Percentiles rank a stretch among this genome's conserved stretches.
Conservation (phyloP, 2,329 filamentous ascomycete species). For the Cryphonectria nitschkei region DNA sequence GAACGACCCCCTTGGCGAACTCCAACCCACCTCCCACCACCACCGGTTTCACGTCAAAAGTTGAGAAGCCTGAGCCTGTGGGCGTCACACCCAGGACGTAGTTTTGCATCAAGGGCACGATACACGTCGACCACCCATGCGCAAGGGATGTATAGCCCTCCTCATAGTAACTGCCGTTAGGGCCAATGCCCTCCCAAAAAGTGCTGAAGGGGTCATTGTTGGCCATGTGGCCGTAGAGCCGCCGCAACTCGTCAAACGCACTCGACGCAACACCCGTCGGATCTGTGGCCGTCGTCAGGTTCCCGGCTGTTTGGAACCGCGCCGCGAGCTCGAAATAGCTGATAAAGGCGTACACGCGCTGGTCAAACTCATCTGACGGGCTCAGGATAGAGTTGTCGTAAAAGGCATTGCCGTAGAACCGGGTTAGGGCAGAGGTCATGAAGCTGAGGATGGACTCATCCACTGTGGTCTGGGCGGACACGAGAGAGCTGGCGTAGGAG, state of each 20-base stretch:
- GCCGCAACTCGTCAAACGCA: conserved; percentile 49
- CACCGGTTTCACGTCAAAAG: conserved; percentile 46
- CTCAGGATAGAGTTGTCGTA: conserved; percentile 50
- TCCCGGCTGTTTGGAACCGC: conserved; percentile 42
- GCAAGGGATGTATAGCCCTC: conserved; percentile 51
- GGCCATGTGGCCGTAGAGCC: conserved; percentile 56
- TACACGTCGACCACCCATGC: conserved; percentile 56
- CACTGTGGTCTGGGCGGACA: not conserved
- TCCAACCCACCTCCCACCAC: conserved; percentile 39
- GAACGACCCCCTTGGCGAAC: conserved; percentile 50
- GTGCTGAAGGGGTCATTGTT: conserved; percentile 50
- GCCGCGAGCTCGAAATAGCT: conserved; percentile 58
- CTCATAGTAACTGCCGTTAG: conserved; percentile 48
- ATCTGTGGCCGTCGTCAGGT: not conserved
- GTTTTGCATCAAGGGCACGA: conserved; percentile 50
- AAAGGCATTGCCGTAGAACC: conserved; percentile 54
- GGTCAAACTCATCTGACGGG: conserved; percentile 40
- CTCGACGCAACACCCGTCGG: not conserved
- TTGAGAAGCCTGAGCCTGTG: conserved; percentile 46
- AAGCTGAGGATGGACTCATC: conserved; percentile 45
- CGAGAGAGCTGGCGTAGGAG: conserved; percentile 18
- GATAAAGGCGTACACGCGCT: conserved; percentile 55
- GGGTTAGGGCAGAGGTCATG: conserved; percentile 41
- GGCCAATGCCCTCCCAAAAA: conserved; percentile 56
- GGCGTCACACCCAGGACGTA: conserved; percentile 53